These are phyloP conservation scores for Lasiosphaeris hirsuta DNA, from an alignment of 495 filamentous ascomycete species.

Conservation along the genomic window DNA sequence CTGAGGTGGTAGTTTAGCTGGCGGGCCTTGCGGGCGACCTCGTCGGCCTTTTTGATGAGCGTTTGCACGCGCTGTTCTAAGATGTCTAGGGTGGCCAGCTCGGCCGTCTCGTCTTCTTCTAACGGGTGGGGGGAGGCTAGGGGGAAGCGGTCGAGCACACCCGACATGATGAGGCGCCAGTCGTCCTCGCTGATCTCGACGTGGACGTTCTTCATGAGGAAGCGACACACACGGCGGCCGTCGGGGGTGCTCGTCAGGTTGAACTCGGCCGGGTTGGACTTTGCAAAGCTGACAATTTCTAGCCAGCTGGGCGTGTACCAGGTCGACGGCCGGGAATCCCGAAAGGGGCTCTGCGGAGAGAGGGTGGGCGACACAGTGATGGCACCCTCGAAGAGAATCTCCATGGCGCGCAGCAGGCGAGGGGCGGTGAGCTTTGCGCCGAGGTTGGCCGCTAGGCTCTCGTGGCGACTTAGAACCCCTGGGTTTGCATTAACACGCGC, in stretches of 20 bases:
- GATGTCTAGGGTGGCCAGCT: conserved; percentile 78
- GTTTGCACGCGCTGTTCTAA: conserved; percentile 70
- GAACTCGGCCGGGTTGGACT: conserved; percentile 76
- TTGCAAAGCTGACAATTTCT: conserved; percentile 81
- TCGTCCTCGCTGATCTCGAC: conserved; percentile 89
- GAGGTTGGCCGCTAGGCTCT: conserved; percentile 80
- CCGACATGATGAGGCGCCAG: conserved; percentile 74
- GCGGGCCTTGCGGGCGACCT: conserved; percentile 72
- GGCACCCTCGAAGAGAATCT: conserved; percentile 77
- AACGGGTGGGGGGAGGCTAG: conserved; percentile 68
- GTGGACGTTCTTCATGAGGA: conserved; percentile 73
- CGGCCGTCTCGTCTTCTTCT: conserved; percentile 80
- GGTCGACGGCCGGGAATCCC: conserved; percentile 47
- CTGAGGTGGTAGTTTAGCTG: conserved; percentile 80
- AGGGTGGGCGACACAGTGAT: conserved; percentile 64
- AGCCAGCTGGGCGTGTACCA: conserved; percentile 63
- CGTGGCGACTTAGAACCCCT: conserved; percentile 78
- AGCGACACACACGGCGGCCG: conserved; percentile 65
- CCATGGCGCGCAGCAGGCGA: conserved; percentile 79
- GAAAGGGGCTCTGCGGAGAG: conserved; percentile 38
- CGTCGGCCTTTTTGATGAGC: conserved; percentile 73
- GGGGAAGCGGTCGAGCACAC: conserved; percentile 78
- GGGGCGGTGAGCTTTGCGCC: conserved; percentile 80
- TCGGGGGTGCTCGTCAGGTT: conserved; percentile 64
- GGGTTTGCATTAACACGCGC: conserved; percentile 12